phyloP scores from a whole-genome alignment of 2,329 filamentous ascomycete genomes.

The Sarocladiaceae sp. region DNA sequence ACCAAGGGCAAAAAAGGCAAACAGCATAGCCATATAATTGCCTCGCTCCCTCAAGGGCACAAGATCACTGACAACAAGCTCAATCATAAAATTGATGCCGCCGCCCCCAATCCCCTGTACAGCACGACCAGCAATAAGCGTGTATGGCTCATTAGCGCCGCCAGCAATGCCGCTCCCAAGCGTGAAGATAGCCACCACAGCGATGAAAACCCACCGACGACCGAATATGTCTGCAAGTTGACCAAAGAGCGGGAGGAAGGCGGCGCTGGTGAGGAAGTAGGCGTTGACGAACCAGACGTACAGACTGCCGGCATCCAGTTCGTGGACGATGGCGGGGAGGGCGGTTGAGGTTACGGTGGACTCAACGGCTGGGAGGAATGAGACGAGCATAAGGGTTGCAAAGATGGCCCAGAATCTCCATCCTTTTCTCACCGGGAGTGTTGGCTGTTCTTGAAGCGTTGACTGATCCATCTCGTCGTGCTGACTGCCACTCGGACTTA shows the following conservation, averaged over 20 bases:
- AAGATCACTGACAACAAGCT: conserved; percentile 37
- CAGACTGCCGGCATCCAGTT: conserved; percentile 14
- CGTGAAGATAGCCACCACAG: conserved; percentile 16
- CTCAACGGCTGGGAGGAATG: conserved; percentile 22
- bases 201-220: conserved; percentile 34
- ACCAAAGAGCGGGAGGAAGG: conserved; percentile 43
- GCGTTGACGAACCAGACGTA: conserved; percentile 22
- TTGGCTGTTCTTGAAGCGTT: not conserved
- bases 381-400: not conserved
- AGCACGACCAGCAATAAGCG: conserved; percentile 43
- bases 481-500: too few species aligned
- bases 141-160: conserved; percentile 32
- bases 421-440: not conserved
- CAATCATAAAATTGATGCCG: conserved; percentile 28
- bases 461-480: not conserved
- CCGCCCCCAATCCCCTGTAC: conserved; percentile 44
- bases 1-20: conserved; percentile 27
- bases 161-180: conserved; percentile 26
- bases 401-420: conserved; percentile 18
- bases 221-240: conserved; percentile 48
- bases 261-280: conserved; percentile 19
- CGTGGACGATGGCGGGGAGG: conserved; percentile 20
- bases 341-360: conserved; percentile 25
- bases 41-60: conserved; percentile 43
- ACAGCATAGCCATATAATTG: conserved; percentile 31